Evolutionary conservation across 108 stramenopile species (phyloP), one percentile per base, ranked within the genome.

Genomic region (Skeletonema menzelii): DNA sequence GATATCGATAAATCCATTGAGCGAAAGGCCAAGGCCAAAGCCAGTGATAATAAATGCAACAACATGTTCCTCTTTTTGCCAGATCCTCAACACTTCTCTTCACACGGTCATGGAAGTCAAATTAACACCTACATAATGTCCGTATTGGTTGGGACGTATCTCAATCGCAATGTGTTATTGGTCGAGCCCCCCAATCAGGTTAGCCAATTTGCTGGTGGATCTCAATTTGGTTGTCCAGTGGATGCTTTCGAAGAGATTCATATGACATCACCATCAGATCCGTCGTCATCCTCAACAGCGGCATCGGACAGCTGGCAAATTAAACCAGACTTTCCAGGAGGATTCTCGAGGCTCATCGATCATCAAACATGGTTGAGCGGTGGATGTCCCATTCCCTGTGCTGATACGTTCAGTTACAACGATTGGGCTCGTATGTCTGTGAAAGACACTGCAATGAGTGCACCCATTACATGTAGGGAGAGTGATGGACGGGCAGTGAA

Each of bases 41-140:
- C 56, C 30, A 20, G 27, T 46, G 27, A 57, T 19, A 32, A 27
- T 28, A n/a, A 42, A 57, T 80, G 79, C 61, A 28, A 34, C 20
- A 53, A 68, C 6, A 26, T 69, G 2, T 59, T 80, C 28, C 26
- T 73, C 12, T 80, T 65, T 40, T 38, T 80, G 56, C 79, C 79
- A 28, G 72, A 67, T n/a, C 22, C n/a, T 22, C 49, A 53, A 22
- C 26, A 49, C 4, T 80, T 73, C 30, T 67, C 72, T n/a, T 20
- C 44, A 11, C 71, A 80, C 62, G 79, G 79, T 3, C 79, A 80
- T 47, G 79, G 67, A 14, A 56, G 49, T 32, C 79, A 80, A 56
- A 57, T 80, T 19, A 72, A 80, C 28, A 68, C 67, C 1, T 80
- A 80, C 66, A 57, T 80, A 62, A 40, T 80, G 61, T 61, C 62